phyloP scores from a whole-genome alignment of 2,329 filamentous ascomycete genomes.

The Uncinocarpus reesii region DNA sequence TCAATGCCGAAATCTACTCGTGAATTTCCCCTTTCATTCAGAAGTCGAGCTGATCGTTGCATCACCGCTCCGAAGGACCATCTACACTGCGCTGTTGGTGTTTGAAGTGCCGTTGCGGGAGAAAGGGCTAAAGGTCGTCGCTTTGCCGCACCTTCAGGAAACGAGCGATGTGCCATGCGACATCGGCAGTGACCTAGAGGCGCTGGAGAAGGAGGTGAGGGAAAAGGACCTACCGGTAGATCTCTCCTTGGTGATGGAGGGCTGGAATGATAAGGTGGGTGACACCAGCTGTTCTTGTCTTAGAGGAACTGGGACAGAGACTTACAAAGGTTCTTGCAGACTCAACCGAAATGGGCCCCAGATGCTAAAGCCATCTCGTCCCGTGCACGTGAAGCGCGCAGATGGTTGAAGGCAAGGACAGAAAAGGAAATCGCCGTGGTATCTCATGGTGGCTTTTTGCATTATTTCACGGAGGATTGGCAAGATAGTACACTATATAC shows the following conservation, averaged over 20 bases:
- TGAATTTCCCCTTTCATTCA: conserved; percentile 54
- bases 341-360: conserved; percentile 37
- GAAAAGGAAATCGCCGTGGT: conserved; percentile 65
- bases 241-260: conserved; percentile 48
- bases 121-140: conserved; percentile 46
- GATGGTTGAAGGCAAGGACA: conserved; percentile 43
- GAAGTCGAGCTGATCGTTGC: conserved; percentile 61
- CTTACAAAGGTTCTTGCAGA: conserved; percentile 17
- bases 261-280: conserved; percentile 63
- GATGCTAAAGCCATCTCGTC: conserved; percentile 45
- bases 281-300: not conserved
- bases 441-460: conserved; percentile 72
- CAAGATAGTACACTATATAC: conserved; percentile 44
- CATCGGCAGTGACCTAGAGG: conserved; percentile 50
- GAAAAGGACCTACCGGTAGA: conserved; percentile 50
- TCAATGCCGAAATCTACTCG: conserved; percentile 58
- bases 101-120: conserved; percentile 51
- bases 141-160: conserved; percentile 69
- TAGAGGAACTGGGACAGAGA: not conserved
- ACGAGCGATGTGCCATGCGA: conserved; percentile 66
- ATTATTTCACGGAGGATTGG: conserved; percentile 79
- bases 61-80: conserved; percentile 69
- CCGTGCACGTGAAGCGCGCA: conserved; percentile 51
- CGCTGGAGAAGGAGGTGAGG: conserved; percentile 52
- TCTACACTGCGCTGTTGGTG: conserved; percentile 63